phyloP scores from a whole-genome alignment of 441 rosid species.

The Erodium texanum region DNA sequence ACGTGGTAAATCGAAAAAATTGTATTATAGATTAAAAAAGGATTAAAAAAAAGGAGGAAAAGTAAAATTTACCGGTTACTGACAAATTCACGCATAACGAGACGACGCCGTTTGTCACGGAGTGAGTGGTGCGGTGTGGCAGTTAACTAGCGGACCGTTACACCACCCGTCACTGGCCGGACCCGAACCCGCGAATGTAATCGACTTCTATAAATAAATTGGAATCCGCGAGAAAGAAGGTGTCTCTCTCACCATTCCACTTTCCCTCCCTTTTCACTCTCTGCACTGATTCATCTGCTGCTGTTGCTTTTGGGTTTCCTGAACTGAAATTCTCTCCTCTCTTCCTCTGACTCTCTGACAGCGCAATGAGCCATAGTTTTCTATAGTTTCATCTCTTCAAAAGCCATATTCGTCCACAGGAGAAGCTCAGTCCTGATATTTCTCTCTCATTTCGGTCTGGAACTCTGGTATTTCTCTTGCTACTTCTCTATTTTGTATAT shows the following conservation, averaged over 20 bases:
- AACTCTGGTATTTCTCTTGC: conserved; percentile 3
- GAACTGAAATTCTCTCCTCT: conserved; percentile 4
- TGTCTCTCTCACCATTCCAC: conserved; percentile 3
- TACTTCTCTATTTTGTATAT: not conserved
- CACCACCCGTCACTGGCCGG: not conserved
- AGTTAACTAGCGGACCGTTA: too few species aligned
- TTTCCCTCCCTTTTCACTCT: conserved; percentile 9
- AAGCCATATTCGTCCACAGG: not conserved
- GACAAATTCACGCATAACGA: not conserved
- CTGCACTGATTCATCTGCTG: not conserved
- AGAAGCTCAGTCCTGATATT: not conserved
- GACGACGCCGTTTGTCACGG: too few species aligned
- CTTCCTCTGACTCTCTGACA: not conserved
- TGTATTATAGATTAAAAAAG: too few species aligned
- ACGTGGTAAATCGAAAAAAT: too few species aligned
- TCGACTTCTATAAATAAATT: not conserved
- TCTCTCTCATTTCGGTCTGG: conserved; percentile 2
- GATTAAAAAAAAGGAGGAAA: too few species aligned
- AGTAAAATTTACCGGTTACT: too few species aligned
- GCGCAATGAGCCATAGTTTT: not conserved
- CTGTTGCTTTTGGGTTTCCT: conserved; percentile 3
- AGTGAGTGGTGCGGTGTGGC: too few species aligned
- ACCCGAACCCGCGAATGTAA: not conserved
- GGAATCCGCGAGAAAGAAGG: conserved; percentile 5
- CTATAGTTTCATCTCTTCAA: not conserved